Evolutionary conservation across 2,329 filamentous ascomycete genomes (phyloP), one percentile per base, ranked within the genome.

Genomic region (Trichoderma semiorbis): DNA sequence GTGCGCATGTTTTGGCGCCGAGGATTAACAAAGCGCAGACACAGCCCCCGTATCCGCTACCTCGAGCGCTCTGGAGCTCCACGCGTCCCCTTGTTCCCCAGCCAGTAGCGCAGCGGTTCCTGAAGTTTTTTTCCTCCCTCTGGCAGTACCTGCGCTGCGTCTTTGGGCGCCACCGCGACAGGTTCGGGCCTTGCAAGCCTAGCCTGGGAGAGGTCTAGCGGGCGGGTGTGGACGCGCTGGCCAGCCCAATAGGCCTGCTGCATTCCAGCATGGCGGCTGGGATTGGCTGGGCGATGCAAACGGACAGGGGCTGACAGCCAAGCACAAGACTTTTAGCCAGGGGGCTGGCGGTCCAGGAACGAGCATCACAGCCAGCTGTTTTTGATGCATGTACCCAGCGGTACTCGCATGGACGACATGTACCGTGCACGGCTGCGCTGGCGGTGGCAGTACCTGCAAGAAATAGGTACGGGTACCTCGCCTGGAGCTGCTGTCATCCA

Each of bases 231-330:
- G 68, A 71, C 67, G 71, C 68, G 53, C 66, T 61, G 43, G 28
- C 21, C 36, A 55, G 57, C 28, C 73, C 73, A 74, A 73, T 73
- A 47, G 63, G 67, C 67, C 47, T 36, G 39, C 43, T 39, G 57
- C 71, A 73, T 73, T 73, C 73, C 73, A 69, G 65, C 58, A 34
- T 62, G 55, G n/a, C 12, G 39, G 58, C 68, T 57, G 63, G 58
- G 39, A 73, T 73, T 73, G 68, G 72, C 39, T 55, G 30, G 57
- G 63, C 18, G 61, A 32, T 50, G 65, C 63, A 60, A 63, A 58
- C 50, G 11, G 58, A 30, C 70, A 65, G 47, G 69, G 69, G n/a
- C 21, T 11, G 34, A 61, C 30, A 36, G 24, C 43, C 32, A 63
- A 16, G 24, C 68, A 43, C 58, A 63, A 64, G 66, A 69, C 36